These are phyloP conservation scores for Lunasporangiospora selenospora DNA, from an alignment of 192 early-diverging fungal species.

Conservation along the genomic window DNA sequence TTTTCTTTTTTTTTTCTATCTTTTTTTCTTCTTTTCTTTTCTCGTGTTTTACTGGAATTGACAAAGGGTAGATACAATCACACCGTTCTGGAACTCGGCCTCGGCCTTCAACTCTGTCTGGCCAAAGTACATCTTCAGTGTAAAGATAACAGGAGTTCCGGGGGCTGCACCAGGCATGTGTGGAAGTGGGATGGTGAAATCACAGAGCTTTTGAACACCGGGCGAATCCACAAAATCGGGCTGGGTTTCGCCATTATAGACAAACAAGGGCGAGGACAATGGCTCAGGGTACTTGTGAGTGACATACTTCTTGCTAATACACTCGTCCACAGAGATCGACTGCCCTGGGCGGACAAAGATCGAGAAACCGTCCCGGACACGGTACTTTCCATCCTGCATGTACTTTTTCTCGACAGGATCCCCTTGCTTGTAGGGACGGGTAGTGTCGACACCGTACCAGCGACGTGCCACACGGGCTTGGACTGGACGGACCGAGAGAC, in stretches of 20 bases:
- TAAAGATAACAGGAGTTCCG: slow-evolving; percentile 41
- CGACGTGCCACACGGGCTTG: slow-evolving; percentile 56
- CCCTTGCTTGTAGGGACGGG: slow-evolving; percentile 53
- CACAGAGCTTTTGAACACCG: slow-evolving; percentile 43
- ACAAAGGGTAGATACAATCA: slow-evolving; percentile 38
- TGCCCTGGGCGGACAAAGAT: slow-evolving; percentile 46
- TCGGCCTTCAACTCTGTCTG: slow-evolving; percentile 41
- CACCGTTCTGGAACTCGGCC: slow-evolving; percentile 44
- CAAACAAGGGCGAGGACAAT: slow-evolving; percentile 35
- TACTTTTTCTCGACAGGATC: slow-evolving; percentile 47
- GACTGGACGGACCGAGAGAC: slow-evolving; percentile 39
- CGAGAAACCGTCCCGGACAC: slow-evolving; percentile 45
- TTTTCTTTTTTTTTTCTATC: not conserved
- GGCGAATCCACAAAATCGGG: slow-evolving; percentile 45
- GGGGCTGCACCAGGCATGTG: slow-evolving; percentile 42
- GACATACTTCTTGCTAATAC: slow-evolving; percentile 62
- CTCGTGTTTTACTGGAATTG: slow-evolving; percentile 28
- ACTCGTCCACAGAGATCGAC: slow-evolving; percentile 57
- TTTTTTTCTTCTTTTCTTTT: not conserved
- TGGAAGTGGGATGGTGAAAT: slow-evolving; percentile 41
- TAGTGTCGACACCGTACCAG: slow-evolving; percentile 61
- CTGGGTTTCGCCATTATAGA: slow-evolving; percentile 39
- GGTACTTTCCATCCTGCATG: slow-evolving; percentile 49
- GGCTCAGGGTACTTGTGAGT: slow-evolving; percentile 51
- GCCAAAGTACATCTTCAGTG: slow-evolving; percentile 33